Conservation (phyloP, 2,329 filamentous ascomycete genomes). For the Albophoma yamanashiensis region DNA sequence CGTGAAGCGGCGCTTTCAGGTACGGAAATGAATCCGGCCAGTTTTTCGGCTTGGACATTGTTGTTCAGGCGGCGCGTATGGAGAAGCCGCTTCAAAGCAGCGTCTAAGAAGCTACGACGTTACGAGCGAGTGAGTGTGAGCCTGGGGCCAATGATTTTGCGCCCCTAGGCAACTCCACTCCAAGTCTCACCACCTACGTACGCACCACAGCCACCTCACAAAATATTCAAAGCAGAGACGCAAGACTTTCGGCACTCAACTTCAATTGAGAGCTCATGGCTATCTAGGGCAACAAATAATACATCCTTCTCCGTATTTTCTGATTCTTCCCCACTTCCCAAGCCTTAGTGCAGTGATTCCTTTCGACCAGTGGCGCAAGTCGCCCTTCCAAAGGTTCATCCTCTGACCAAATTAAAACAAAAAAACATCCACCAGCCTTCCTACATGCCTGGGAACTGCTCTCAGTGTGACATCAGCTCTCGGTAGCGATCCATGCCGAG, state of each 20-base stretch:
- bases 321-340: not conserved
- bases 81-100: not conserved
- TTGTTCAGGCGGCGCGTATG: not conserved
- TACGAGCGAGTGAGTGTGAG: not conserved
- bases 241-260: not conserved
- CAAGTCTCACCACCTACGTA: too few species aligned
- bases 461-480: slow-evolving; percentile 43
- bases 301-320: not conserved
- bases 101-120: not conserved
- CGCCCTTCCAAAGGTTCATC: not conserved
- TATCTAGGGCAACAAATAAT: not conserved
- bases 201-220: not conserved
- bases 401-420: not conserved
- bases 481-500: slow-evolving; percentile 60
- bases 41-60: slow-evolving; percentile 38
- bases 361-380: not conserved
- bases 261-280: not conserved
- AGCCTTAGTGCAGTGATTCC: not conserved
- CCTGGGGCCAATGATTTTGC: not conserved
- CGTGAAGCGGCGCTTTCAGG: slow-evolving; percentile 37
- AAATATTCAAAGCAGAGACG: not conserved
- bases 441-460: not conserved
- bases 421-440: not conserved
- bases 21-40: slow-evolving; percentile 47
- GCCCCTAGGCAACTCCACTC: too few species aligned